Evolutionary conservation across 352 stramenopile species (phyloP), one percentile per base, ranked within the genome.

Genomic region (Pythium phragmiticola): DNA sequence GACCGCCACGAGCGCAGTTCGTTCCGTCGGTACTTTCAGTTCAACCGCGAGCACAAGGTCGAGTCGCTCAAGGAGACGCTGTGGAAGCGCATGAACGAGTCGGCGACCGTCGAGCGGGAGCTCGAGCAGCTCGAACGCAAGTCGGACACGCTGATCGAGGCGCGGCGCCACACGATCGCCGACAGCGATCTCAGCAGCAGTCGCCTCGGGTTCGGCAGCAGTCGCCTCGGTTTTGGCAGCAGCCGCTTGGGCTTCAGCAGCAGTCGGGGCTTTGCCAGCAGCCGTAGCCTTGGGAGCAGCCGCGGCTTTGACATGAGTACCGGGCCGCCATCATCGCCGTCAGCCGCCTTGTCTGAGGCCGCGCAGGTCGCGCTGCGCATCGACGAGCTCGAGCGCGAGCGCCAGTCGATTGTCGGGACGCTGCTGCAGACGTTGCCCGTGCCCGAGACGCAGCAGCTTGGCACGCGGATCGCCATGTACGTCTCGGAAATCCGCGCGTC

Each of bases 391-490:
- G 74, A 88, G 67, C 74, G 61, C 23, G 78, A 87, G 65, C 88
- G 88, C 60, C 73, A 91, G 65, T 66, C 66, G n/a, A 52, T 89
- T 3, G 63, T 91, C 4, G 60, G 72, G 14, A 60, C 72, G 4
- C 66, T 91, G 50, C 60, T 91, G 7, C 63, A 68, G 4, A 75
- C 74, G 19, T 55, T 85, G 17, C 69, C 66, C 6, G 57, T 84
- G 34, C 77, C 85, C 0, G 82, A 92, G n/a, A 76, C 70, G 4
- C 57, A 82, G 47, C 78, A 87, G 66, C 77, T 92, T 37, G 73
- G 88, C 52, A 77, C 85, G n/a, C 85, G 87, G 42, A 80, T 94
- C 43, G 80, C 81, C 46, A 87, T 92, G 74, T 87, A 83, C 60
- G 66, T 75, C 17, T 91, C 82, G 0, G 85, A 94, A 61, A 74